Base-by-base conservation (phyloP, 345 rosid genomes). In the Euphorbia lathyris region DNA sequence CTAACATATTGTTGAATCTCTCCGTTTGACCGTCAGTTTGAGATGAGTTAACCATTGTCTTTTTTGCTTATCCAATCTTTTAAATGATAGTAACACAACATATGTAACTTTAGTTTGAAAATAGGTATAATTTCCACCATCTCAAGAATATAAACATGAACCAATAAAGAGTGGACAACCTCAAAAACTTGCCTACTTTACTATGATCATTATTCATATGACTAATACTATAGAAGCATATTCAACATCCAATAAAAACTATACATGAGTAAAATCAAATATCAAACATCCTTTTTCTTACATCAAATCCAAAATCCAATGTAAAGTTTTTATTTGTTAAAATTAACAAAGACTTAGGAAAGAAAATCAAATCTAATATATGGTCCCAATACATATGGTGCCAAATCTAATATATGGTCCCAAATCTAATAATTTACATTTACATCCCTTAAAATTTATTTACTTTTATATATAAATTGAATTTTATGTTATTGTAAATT, bases 81-180 rank as follows among this genome's bases (percentile, higher is more conserved):
- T n/a, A n/a, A n/a, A 45, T 11, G 51, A 45, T 45, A 45, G 51
- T 45, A 45, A 10, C 51, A 45, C 51, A 40, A 40, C 38, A 34
- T 34, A n/a, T n/a, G n/a, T n/a, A 48, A 5, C 2, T 53, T 5
- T 7, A 19, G 17, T 58, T 4, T 13, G 52, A n/a, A 13, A 14
- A 48, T 19, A 19, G 52, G 57, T 51, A 19, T 51, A 19, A 45
- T 1, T n/a, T 36, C 45, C 11, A n/a, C 50, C 40, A 7, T 20
- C 0, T 8, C 5, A 36, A 66, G 38, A 23, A 12, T 25, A 50
- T 26, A 20, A 2, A 52, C 60, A 45, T 67, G 73, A 60, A 13
- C 73, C 73, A 48, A 60, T 60, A 10, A 20, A 43, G 11, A 23
- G 7, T 42, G 9, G 52, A 25, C 63, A 68, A 8, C 57, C 11